A percentile compares a stretch with the other conserved stretches of the same genome.
These are phyloP conservation scores for Penicillium psychrosexuale DNA, from an alignment of 2,329 filamentous ascomycete species.

Conservation along the genomic window DNA sequence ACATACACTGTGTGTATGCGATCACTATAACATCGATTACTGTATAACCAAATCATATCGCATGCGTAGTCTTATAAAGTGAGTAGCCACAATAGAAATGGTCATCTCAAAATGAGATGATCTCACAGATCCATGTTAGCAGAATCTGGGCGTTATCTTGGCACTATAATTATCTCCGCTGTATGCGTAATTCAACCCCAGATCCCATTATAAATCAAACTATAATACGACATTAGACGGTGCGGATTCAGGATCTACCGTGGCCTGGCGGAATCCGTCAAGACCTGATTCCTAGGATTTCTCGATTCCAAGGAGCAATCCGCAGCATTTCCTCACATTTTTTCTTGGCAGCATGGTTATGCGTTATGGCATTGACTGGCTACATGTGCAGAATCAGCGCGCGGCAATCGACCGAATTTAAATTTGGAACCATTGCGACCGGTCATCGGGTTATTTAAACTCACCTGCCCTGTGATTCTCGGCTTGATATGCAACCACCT, in stretches of 20 bases:
- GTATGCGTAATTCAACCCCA: neutral
- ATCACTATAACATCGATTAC: neutral
- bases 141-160: conserved; percentile 6
- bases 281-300: neutral
- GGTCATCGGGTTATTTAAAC: neutral
- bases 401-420: neutral
- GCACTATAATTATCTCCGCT: neutral
- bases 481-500: neutral
- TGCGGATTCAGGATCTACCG: neutral
- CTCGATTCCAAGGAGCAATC: neutral
- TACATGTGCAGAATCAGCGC: neutral
- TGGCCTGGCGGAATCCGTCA: neutral
- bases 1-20: neutral
- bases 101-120: neutral
- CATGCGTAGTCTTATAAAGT: neutral
- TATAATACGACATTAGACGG: neutral
- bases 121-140: conserved; percentile 2
- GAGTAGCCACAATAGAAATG: neutral
- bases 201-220: neutral
- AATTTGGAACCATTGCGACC: neutral
- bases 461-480: neutral
- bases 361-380: neutral
- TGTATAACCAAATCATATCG: neutral
- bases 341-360: conserved; percentile 5
- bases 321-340: neutral